A percentile compares a stretch with the other conserved stretches of the same genome.
Evolutionary conservation across 345 rosid species (phyloP).

Genomic region (Sapria himalayana): DNA sequence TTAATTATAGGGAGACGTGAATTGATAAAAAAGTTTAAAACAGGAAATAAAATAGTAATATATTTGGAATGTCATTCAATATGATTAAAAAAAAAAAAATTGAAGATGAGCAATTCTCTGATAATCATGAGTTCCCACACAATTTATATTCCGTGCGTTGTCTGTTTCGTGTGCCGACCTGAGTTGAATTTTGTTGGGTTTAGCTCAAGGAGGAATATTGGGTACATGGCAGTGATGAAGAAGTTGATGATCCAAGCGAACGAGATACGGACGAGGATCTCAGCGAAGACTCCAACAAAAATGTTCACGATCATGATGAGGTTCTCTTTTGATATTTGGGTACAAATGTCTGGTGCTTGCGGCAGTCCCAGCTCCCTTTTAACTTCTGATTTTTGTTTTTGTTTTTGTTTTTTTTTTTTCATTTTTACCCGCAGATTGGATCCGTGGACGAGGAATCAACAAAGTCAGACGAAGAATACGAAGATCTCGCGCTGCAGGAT

Average conservation of each 20-base stretch:
- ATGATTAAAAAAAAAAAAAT: too few species aligned
- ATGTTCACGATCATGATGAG: constrained; percentile 60
- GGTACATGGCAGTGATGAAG: constrained; percentile 93
- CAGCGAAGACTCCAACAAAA: constrained; percentile 33
- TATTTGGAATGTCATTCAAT: too few species aligned
- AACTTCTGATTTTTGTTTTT: neutral
- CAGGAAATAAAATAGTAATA: too few species aligned
- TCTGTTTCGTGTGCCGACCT: too few species aligned
- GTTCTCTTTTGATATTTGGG: constrained; percentile 13
- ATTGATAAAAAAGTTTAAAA: too few species aligned
- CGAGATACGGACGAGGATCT: constrained; percentile 75
- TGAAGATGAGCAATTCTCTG: too few species aligned
- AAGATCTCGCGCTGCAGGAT: constrained; percentile 87
- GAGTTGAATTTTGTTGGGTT: neutral
- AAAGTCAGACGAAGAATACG: constrained; percentile 89
- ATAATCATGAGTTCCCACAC: too few species aligned
- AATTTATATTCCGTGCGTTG: too few species aligned
- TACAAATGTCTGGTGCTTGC: too few species aligned
- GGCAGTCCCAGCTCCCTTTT: neutral
- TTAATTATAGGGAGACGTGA: too few species aligned
- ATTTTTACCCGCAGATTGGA: constrained; percentile 36
- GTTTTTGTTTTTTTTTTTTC: neutral
- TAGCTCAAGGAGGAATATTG: constrained; percentile 86
- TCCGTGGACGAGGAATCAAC: constrained; percentile 95
- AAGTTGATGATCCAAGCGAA: constrained; percentile 70